phyloP scores from a whole-genome alignment of 257 asterid genomes.

The Nicotiana knightiana region DNA sequence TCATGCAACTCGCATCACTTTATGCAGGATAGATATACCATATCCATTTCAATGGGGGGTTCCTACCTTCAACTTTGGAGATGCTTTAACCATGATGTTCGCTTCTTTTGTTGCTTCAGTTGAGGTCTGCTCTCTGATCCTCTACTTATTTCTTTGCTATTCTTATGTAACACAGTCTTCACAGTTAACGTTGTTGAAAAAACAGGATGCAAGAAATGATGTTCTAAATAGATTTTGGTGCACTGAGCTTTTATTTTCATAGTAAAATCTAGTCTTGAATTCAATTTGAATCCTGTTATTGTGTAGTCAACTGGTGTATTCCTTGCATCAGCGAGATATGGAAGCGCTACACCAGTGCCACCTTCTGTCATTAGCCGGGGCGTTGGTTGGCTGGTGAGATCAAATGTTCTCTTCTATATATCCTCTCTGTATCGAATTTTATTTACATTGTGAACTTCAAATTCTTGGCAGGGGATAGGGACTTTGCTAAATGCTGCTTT shows the following conservation, averaged over 20 bases:
- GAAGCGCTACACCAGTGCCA: slow-evolving; percentile 84
- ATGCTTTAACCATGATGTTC: slow-evolving; percentile 39
- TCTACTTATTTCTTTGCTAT: not conserved
- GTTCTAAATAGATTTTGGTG: not conserved
- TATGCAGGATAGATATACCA: slow-evolving; percentile 57
- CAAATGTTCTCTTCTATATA: not conserved
- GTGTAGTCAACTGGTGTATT: slow-evolving; percentile 69
- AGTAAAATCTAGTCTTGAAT: not conserved
- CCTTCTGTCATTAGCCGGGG: slow-evolving; percentile 84
- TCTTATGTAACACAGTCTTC: not conserved
- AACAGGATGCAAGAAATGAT: not conserved
- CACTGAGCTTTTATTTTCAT: not conserved
- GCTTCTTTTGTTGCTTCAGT: slow-evolving; percentile 69
- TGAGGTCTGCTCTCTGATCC: slow-evolving; percentile 39
- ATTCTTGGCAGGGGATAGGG: slow-evolving; percentile 51
- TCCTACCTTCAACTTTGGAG: slow-evolving; percentile 58
- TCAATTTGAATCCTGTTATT: not conserved
- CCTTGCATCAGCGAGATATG: slow-evolving; percentile 78
- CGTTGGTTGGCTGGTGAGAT: slow-evolving; percentile 71
- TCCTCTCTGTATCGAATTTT: not conserved
- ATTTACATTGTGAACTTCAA: not conserved
- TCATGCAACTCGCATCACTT: not conserved
- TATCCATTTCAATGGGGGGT: slow-evolving; percentile 88
- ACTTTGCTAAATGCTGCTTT: slow-evolving; percentile 60
- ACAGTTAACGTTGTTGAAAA: not conserved